Percentiles rank a stretch among this genome's conserved stretches.
Conservation (phyloP, 139 green algal genomes). For the Ettlia oleoabundans region DNA sequence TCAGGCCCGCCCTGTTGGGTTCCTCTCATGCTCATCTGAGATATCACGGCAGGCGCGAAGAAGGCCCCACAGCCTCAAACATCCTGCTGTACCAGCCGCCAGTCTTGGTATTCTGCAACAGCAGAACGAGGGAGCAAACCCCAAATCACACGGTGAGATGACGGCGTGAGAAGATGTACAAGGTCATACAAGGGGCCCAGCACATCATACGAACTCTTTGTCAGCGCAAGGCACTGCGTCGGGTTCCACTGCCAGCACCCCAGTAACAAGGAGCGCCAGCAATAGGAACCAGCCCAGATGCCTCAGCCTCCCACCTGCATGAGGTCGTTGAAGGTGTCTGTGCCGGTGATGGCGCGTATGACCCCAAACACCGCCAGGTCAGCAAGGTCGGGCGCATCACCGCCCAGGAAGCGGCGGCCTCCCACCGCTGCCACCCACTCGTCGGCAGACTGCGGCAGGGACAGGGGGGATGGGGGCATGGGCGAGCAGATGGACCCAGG, state of each 20-base stretch:
- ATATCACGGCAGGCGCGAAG: conserved; percentile 11
- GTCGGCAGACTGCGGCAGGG: conserved; percentile 35
- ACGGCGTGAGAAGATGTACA: too few species aligned
- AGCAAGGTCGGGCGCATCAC: conserved; percentile 85
- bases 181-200: too few species aligned
- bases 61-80: conserved; percentile 61
- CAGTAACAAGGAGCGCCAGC: too few species aligned
- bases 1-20: too few species aligned
- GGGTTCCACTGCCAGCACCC: too few species aligned
- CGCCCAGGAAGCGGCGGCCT: conserved; percentile 52
- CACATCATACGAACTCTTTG: too few species aligned
- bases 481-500: too few species aligned
- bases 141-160: neutral
- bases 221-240: too few species aligned
- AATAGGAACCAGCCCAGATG: too few species aligned
- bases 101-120: conserved; percentile 60
- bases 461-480: neutral
- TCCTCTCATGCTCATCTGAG: neutral
- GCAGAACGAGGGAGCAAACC: neutral
- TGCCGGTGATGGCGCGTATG: conserved; percentile 76
- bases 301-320: conserved; percentile 64
- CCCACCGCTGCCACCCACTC: conserved; percentile 62
- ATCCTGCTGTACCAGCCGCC: conserved; percentile 79
- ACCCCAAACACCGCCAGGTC: conserved; percentile 95
- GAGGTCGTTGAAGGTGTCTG: conserved; percentile 88